These are phyloP conservation scores for Spergularia bocconei DNA, from an alignment of 148 eudicot species.

Conservation along the genomic window DNA sequence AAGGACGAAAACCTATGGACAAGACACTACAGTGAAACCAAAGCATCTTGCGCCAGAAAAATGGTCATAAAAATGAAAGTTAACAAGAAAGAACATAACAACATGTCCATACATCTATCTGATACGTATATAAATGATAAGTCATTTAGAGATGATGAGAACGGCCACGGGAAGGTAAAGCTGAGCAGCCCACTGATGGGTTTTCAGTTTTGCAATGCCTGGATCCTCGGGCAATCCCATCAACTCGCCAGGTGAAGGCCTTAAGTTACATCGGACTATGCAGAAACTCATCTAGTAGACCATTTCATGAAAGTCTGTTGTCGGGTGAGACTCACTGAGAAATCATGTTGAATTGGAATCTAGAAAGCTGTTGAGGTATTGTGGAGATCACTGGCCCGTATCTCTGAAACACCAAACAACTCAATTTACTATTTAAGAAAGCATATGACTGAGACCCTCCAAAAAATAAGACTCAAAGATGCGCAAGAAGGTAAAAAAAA, in stretches of 20 bases:
- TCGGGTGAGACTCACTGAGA: conserved; percentile 32
- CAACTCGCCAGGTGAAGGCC: not conserved
- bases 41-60: not conserved
- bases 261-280: not conserved
- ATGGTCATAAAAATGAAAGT: not conserved
- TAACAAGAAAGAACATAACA: not conserved
- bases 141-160: not conserved
- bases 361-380: conserved; percentile 92
- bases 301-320: not conserved
- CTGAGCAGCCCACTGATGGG: not conserved
- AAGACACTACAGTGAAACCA: not conserved
- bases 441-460: not conserved
- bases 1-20: no score
- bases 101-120: not conserved
- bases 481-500: not conserved
- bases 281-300: not conserved
- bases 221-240: not conserved
- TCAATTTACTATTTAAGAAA: conserved; percentile 7
- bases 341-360: conserved; percentile 96
- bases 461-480: not conserved
- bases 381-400: conserved; percentile 96
- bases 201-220: not conserved
- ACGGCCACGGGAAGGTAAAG: no score
- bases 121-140: not conserved
- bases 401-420: conserved; percentile 59